Base-by-base conservation (phyloP, 2,329 filamentous ascomycete species). In the Colletotrichum trifolii region DNA sequence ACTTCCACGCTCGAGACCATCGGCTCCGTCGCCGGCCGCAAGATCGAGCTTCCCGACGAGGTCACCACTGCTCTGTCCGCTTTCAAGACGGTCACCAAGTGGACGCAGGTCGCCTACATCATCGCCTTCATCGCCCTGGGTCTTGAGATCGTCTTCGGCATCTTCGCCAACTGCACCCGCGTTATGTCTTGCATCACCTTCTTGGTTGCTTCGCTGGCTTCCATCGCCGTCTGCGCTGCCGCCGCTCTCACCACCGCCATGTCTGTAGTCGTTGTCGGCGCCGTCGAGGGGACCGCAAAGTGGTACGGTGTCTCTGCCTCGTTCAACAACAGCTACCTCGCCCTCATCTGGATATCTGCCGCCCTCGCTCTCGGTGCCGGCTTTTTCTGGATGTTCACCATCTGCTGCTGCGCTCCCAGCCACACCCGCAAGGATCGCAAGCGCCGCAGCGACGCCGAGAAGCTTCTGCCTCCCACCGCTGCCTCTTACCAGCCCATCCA, bases 341-440 rank as follows among this genome's bases (percentile, higher is more conserved):
- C 85, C 40, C 80, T 89, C 17, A 87, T 91, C 71, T 97, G 94
- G 93, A 83, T 98, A 66, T 90, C 89, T 47, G 90, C 90, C 43
- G 91, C 87, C 35, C 94, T 96, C 75, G 90, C 91, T 67, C 75
- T 96, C 39, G 92, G 78, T 46, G 90, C 91, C 8, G 88, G 87
- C 69, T 79, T 97, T 75, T 97, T 98, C 90, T 98, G 96, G 95
- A 81, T 94, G 74, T 88, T 96, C 77, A 93, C 89, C 77, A 87
- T 91, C 73, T 98, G 95, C 90, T 98, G 94, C 88, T 97, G 94
- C 84, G 89, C 86, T 62, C 79, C 81, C 69, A 77, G 75, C 71
- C 76, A 75, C 68, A 71, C 75, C 68, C 58, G 68, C 67, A 74
- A 73, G 72, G 73, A 75, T 68, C 69, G 70, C 67, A 68, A 71